Evolutionary conservation across 2,329 filamentous ascomycete genomes (phyloP), one percentile per base, ranked within the genome.

Genomic region (Fusarium illudens): DNA sequence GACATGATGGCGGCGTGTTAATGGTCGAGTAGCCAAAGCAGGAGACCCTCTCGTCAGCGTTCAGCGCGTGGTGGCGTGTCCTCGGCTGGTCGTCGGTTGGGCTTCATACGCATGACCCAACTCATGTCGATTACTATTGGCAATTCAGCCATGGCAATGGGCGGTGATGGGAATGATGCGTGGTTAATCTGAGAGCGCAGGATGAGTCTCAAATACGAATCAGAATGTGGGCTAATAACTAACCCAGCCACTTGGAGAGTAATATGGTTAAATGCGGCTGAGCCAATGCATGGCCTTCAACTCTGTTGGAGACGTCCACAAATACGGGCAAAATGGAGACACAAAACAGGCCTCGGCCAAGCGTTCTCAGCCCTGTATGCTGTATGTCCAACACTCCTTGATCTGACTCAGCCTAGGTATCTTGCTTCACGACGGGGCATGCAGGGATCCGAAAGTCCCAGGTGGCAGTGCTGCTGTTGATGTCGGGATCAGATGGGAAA

Each of bases 1-100:
- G 58, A 30, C 65, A 68, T 68, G 17, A 4, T 59, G 42, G 32
- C 13, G 20, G 39, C 39, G 39, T 27, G n/a, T 27, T 17, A 25
- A 27, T 27, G 22, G n/a, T 27, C 39, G 22, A 46, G 39, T 27
- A 27, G 10, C 17, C 25, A 22, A 11, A 27, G 15, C 5, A 25
- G 8, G 8, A 42, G 20, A 25, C 39, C 39, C 39, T 46, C 39
- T 46, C n/a, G 39, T 27, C 39, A 27, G 22, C 39, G 39, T 27
- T 27, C 17, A 9, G 27, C 22, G 15, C 39, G 27, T 46, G 22
- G 2, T n/a, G 15, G 22, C 10, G 22, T 27, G 22, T 27, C 9
- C 4, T 46, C 4, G 10, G 11, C 22, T 17, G 39, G 22, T 13
- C 6, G 3, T 17, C 6, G 12, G n/a, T 46, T 27, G 39, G n/a